A percentile compares a stretch with the other conserved stretches of the same genome.
phyloP scores from a whole-genome alignment of 768 basidiomycete genomes.

The Boletus eberwhitei region DNA sequence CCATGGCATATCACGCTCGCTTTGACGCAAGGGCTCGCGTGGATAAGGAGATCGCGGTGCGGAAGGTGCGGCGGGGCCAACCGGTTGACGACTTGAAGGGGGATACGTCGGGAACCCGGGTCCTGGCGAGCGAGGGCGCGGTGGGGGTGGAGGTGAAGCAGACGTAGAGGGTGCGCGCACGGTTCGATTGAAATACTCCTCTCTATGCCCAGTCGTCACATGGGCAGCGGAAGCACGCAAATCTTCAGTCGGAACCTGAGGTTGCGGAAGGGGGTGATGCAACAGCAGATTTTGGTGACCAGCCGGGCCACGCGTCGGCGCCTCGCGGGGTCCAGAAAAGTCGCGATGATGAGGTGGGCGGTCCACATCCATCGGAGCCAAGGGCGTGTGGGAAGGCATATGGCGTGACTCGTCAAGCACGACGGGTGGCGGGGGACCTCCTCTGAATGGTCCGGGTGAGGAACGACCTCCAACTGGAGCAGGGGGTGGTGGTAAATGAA shows the following conservation, averaged over 20 bases:
- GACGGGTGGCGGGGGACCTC: slow-evolving; percentile 80
- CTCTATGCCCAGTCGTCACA: slow-evolving; percentile 40
- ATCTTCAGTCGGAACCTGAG: slow-evolving; percentile 51
- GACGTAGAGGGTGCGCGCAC: slow-evolving; percentile 56
- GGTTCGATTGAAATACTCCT: slow-evolving; percentile 55
- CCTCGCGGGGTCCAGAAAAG: slow-evolving; percentile 49
- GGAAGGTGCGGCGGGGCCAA: slow-evolving; percentile 51
- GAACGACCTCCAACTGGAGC: slow-evolving; percentile 45
- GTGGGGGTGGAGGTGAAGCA: slow-evolving; percentile 53
- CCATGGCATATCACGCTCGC: slow-evolving; percentile 57
- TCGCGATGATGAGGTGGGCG: slow-evolving; percentile 55
- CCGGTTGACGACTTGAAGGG: slow-evolving; percentile 42
- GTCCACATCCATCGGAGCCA: slow-evolving; percentile 78
- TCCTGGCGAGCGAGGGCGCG: slow-evolving; percentile 50
- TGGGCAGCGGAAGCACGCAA: slow-evolving; percentile 40
- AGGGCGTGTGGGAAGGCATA: slow-evolving; percentile 58
- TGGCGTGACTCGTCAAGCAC: slow-evolving; percentile 75
- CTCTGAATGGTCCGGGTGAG: slow-evolving; percentile 74
- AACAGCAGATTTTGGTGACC: slow-evolving; percentile 57
- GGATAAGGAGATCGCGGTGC: slow-evolving; percentile 61
- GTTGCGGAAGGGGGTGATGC: slow-evolving; percentile 67
- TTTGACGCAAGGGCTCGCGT: slow-evolving; percentile 45
- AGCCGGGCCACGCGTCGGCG: slow-evolving; percentile 46
- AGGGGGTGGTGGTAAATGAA: slow-evolving; percentile 59
- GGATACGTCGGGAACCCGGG: slow-evolving; percentile 49